Evolutionary conservation across 257 asterid genomes (phyloP), one percentile per base, ranked within the genome.

Genomic region (Thymus mandschuricus): DNA sequence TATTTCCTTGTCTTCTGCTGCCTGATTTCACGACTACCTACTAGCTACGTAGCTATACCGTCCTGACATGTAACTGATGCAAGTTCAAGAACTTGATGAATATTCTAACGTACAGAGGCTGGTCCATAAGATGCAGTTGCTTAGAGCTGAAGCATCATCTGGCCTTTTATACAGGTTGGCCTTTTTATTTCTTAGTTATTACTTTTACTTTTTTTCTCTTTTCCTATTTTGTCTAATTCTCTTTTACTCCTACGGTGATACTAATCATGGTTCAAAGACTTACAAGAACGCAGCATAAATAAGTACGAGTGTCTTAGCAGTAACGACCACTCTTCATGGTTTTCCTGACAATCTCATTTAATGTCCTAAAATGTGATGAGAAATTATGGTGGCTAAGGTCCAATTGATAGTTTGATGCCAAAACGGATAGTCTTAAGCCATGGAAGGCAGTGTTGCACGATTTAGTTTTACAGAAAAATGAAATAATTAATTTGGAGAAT

Each of bases 161-260:
- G 59, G 45, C 52, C 71, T 30, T 33, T 31, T 69, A 3, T n/a
- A 64, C 75, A 75, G 79, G 78, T 79, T 59, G 15, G 80, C 28
- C 70, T 70, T 64, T 70, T 57, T 35, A 1, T 35, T 21, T 21
- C 21, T 21, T 21, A 21, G 21, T 21, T 21, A 21, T 21, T 21
- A 21, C 21, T 21, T 21, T 21, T 21, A 21, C 21, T 21, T 21
- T 21, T 21, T 21, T 21, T 21, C 21, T 21, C 21, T 21, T 70
- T 57, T 33, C 33, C 46, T 38, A 12, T 66, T 15, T 52, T 38
- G 59, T 60, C 56, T 67, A 10, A 33, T 34, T 29, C 9, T 66
- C 57, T 49, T 61, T 46, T 63, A 28, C n/a, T 52, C 43, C 28
- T 38, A 11, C 44, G 56, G 28, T 44, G 55, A 56, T 61, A 29